Conservation (phyloP, 2,329 filamentous ascomycete genomes). For the Paecilomyces fulvus region DNA sequence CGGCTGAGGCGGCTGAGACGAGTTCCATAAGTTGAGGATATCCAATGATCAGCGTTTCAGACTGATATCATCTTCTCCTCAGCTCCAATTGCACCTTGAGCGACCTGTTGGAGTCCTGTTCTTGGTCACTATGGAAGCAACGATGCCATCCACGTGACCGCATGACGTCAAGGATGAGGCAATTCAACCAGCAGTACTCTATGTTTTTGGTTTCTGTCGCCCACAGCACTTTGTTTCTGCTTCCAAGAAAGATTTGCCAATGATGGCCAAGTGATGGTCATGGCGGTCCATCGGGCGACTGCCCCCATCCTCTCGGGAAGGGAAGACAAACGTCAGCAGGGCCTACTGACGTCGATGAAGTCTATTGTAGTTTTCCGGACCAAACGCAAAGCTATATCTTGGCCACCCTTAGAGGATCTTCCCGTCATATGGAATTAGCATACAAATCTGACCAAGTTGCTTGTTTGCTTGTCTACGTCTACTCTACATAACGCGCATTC, state of each 20-base stretch:
- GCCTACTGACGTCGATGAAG: not conserved
- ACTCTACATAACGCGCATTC: not conserved
- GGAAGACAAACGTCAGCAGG: not conserved
- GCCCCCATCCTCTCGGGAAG: not conserved
- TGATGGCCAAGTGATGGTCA: not conserved
- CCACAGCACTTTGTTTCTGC: not conserved
- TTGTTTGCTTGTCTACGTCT: not conserved
- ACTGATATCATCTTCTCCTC: not conserved
- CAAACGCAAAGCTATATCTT: not conserved
- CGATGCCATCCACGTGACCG: not conserved
- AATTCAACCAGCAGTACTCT: not conserved
- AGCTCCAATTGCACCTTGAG: not conserved
- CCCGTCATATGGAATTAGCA: not conserved
- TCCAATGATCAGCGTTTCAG: not conserved
- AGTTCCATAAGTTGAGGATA: not conserved
- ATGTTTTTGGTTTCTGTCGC: not conserved
- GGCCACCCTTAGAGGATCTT: not conserved
- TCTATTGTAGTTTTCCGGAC: conserved; percentile 8
- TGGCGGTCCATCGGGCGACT: not conserved
- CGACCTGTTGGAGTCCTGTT: not conserved
- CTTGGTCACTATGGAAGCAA: not conserved
- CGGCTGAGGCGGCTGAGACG: not conserved
- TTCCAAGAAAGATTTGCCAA: not conserved
- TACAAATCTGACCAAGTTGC: not conserved
- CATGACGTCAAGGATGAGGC: not conserved